Conservation (phyloP, 768 basidiomycete species). For the Sporobolomyces pararoseus region DNA sequence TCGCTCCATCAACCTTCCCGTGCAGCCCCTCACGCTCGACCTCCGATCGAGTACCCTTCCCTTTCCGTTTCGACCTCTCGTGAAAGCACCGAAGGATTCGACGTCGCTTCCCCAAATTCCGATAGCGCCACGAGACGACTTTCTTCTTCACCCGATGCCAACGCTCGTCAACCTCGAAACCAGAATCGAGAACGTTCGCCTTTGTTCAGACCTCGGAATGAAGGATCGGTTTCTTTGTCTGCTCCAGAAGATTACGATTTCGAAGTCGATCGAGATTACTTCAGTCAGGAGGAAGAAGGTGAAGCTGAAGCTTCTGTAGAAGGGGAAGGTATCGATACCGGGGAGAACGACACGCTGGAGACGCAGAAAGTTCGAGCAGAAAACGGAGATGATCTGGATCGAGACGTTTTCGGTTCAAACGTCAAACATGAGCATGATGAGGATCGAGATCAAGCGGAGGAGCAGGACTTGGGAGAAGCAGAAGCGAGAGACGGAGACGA, state of each 20-base stretch:
- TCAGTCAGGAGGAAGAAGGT: conserved; percentile 3
- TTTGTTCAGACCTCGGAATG: conserved; percentile 10
- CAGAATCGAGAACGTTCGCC: background rate
- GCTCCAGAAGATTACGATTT: conserved; percentile 4
- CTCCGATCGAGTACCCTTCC: conserved; percentile 10
- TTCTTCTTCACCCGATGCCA: conserved; percentile 2
- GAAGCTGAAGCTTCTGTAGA: background rate
- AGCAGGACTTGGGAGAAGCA: background rate
- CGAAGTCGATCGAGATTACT: background rate
- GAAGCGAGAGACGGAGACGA: too few species aligned
- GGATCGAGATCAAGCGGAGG: background rate
- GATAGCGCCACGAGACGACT: background rate
- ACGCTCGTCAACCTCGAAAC: background rate
- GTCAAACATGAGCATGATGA: too few species aligned
- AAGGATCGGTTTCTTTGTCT: background rate
- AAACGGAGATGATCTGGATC: background rate
- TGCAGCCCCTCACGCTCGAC: background rate
- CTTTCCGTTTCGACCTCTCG: background rate
- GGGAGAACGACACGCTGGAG: background rate
- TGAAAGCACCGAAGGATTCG: background rate
- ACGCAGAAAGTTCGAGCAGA: background rate
- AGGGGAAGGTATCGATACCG: background rate
- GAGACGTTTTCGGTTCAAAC: background rate
- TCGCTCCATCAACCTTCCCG: too few species aligned
- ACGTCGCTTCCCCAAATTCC: background rate